A percentile compares a stretch with the other conserved stretches of the same genome.
These are phyloP conservation scores for Pyricularia sp. DNA, from an alignment of 2,329 filamentous ascomycete species.

Conservation along the genomic window DNA sequence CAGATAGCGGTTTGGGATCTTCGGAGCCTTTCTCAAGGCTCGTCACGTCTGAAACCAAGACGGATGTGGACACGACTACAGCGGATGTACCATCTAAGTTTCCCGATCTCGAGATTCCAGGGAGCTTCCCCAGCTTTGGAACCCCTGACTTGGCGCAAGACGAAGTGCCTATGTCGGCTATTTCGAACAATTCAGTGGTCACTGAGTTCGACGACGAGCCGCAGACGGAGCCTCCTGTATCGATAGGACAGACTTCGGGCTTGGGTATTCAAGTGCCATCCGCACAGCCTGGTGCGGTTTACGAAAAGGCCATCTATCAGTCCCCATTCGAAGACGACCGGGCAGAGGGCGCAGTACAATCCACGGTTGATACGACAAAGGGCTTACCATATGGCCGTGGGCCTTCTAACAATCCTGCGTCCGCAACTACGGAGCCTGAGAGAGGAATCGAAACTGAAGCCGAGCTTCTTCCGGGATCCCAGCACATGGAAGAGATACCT, in stretches of 20 bases:
- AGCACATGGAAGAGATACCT: background rate
- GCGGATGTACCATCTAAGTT: slow-evolving; percentile 36
- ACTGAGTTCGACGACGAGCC: slow-evolving; percentile 69
- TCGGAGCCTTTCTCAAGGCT: background rate
- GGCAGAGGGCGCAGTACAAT: slow-evolving; percentile 26
- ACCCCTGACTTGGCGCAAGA: slow-evolving; percentile 27
- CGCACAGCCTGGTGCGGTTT: background rate
- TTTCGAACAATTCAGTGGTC: slow-evolving; percentile 48
- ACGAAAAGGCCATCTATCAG: slow-evolving; percentile 33
- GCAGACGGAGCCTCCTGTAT: slow-evolving; percentile 44
- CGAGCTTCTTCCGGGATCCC: background rate
- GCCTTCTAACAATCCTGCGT: background rate
- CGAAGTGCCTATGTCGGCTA: slow-evolving; percentile 45
- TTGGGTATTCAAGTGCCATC: background rate
- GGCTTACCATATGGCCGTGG: background rate
- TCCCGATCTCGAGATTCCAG: slow-evolving; percentile 57
- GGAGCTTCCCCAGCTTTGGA: slow-evolving; percentile 42
- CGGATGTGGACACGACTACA: background rate
- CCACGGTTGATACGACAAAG: slow-evolving; percentile 24
- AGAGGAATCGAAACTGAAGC: background rate
- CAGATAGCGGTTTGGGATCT: background rate
- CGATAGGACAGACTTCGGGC: background rate
- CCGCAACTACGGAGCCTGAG: slow-evolving; percentile 1
- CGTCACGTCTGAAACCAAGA: background rate
- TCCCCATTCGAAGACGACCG: slow-evolving; percentile 40